A percentile compares a stretch with the other conserved stretches of the same genome.
Conservation (phyloP, 2,329 filamentous ascomycete species). For the Colletotrichum lentis region DNA sequence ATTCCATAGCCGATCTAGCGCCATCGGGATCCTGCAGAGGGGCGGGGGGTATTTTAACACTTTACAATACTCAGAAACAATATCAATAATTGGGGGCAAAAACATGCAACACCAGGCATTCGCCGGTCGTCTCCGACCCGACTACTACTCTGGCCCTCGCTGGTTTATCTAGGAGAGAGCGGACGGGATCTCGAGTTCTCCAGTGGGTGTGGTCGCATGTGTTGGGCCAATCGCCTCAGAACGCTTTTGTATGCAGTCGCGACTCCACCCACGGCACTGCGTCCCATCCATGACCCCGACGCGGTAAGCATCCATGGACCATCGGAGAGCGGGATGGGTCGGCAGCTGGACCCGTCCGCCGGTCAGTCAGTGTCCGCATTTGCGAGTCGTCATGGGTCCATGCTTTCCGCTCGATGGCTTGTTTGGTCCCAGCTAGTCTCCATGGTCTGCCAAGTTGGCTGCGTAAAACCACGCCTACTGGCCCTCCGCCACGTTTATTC, state of each 20-base stretch:
- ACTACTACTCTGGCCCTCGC: constrained; percentile 37
- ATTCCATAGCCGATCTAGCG: not conserved
- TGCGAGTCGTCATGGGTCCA: not conserved
- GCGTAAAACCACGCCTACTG: too few relatives aligned
- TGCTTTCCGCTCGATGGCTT: not conserved
- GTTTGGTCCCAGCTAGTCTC: not conserved
- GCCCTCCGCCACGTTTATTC: not conserved
- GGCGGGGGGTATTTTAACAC: too few relatives aligned
- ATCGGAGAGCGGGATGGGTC: not conserved
- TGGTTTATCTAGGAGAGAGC: constrained; percentile 37
- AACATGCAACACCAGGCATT: constrained; percentile 37
- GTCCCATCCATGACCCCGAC: not conserved
- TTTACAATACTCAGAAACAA: too few relatives aligned
- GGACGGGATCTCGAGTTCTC: constrained; percentile 37
- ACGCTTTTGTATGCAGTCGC: not conserved
- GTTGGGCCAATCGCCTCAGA: fast-evolving
- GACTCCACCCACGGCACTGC: not conserved
- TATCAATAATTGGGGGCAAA: too few relatives aligned
- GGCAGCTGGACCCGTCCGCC: not conserved
- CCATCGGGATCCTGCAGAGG: too few relatives aligned
- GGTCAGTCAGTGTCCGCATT: not conserved
- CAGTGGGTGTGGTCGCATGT: constrained; percentile 37
- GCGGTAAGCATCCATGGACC: not conserved
- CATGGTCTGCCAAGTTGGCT: not conserved
- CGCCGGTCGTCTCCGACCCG: constrained; percentile 35